Evolutionary conservation across 805 yeast species (phyloP), one percentile per base, ranked within the genome.

Genomic region (Candida morakotiae): DNA sequence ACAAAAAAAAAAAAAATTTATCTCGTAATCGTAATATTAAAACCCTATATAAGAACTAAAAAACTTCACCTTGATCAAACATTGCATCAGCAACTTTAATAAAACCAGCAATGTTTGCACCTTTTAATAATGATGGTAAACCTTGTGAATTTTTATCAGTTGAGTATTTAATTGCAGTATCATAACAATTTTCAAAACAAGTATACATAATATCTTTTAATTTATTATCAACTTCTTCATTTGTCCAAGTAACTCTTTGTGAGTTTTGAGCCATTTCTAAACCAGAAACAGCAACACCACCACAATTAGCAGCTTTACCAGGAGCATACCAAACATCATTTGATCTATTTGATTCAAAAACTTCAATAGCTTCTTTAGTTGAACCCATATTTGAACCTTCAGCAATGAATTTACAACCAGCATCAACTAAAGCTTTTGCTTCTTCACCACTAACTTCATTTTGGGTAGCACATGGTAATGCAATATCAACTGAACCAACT

Each of bases 331-430:
- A 91, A 69, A 88, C 86, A 35, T 69, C 59, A 51, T 65, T 59
- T 48, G 66, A 49, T 74, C 91, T 80, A 65, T 75, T 79, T 55
- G 83, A 86, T 79, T 91, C 98, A 56, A 89, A 91, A 45, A 86
- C 88, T 51, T 83, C 87, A 52, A 91, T 87, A 52, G 98, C 98
- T 66, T 91, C 98, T 70, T 85, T 83, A 54, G 97, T 89, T 52
- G 95, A 91, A 62, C 98, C 98, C 98, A 91, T 91, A 76, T 91
- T 91, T 60, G 98, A 91, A 64, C 98, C 98, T 79, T 91, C 98
- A 54, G 98, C 98, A 60, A 91, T 81, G 75, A 67, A 89, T 70
- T 83, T 83, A 68, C 82, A 79, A 60, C 97, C 98, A 48, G 93
- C 84, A 54, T 85, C 89, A 51, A 91, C 81, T 60, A 91, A 81